Conservation (phyloP, 257 asterid genomes). For the Przewalskia tangutica region DNA sequence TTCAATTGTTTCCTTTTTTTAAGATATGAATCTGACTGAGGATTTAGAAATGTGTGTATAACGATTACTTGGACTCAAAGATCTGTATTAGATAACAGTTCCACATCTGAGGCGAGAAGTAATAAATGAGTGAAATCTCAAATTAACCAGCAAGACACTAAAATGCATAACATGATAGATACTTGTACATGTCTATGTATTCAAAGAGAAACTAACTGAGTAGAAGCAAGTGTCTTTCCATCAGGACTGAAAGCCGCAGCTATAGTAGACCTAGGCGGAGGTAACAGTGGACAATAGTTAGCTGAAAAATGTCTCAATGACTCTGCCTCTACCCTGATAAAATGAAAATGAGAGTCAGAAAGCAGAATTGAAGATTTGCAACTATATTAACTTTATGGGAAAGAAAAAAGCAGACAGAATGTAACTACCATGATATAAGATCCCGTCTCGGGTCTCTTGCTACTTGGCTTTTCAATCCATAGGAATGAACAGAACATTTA, state of each 20-base stretch:
- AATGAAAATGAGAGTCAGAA: slow-evolving; percentile 5
- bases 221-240: slow-evolving; percentile 90
- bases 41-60: not conserved
- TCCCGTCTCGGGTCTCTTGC: slow-evolving; percentile 69
- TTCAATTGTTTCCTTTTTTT: not conserved
- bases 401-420: not conserved
- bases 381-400: not conserved
- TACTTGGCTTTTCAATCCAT: slow-evolving; percentile 33
- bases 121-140: not conserved
- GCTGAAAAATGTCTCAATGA: slow-evolving; percentile 76
- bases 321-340: slow-evolving; percentile 82
- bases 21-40: not conserved
- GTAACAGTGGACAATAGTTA: slow-evolving; percentile 72
- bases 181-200: not conserved
- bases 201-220: slow-evolving; percentile 49
- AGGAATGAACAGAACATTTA: slow-evolving; percentile 28
- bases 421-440: slow-evolving; percentile 74
- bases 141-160: not conserved
- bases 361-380: not conserved
- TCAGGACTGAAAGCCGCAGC: slow-evolving; percentile 98
- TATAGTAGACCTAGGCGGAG: slow-evolving; percentile 97
- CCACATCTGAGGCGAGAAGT: not conserved
- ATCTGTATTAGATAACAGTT: not conserved
- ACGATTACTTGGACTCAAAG: not conserved
- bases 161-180: not conserved